phyloP scores from a whole-genome alignment of 768 basidiomycete genomes.

The Kwoniella shandongensis region DNA sequence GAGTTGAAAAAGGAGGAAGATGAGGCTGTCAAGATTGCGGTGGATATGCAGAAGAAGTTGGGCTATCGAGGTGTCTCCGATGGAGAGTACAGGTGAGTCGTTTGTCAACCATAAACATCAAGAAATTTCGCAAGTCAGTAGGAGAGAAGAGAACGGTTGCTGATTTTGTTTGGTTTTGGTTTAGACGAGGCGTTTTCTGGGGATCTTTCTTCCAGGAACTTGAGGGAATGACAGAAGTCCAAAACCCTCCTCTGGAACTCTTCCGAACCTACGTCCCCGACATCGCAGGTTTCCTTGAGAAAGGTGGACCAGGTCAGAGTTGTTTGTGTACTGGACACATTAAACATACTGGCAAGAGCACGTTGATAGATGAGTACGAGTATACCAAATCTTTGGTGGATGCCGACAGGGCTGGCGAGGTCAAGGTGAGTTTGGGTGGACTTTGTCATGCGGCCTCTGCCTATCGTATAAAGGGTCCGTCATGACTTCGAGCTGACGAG shows the following conservation, averaged over 20 bases:
- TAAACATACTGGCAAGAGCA: conserved; percentile 7
- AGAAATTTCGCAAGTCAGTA: too few species aligned
- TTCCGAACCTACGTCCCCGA: conserved; percentile 5
- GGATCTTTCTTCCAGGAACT: conserved; percentile 7
- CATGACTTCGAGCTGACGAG: neutral
- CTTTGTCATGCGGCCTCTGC: too few species aligned
- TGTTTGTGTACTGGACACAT: conserved; percentile 2
- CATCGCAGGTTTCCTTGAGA: conserved; percentile 4
- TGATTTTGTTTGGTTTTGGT: too few species aligned
- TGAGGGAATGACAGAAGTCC: conserved; percentile 7
- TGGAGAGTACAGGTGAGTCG: conserved; percentile 3
- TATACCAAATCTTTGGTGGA: neutral
- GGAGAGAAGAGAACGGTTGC: too few species aligned
- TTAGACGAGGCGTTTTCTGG: conserved; percentile 2
- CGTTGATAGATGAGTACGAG: neutral
- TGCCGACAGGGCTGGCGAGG: neutral
- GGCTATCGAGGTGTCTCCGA: neutral
- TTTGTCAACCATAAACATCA: too few species aligned
- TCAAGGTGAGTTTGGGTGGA: conserved; percentile 1
- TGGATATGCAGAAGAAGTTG: conserved; percentile 3
- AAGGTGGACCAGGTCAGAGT: conserved; percentile 5
- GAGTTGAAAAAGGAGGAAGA: neutral
- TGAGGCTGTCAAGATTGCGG: neutral
- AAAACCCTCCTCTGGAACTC: conserved; percentile 1
- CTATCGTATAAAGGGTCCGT: too few species aligned